A percentile compares a stretch with the other conserved stretches of the same genome.
These are phyloP conservation scores for Tetrahymena elliotti DNA, from an alignment of 73 alveolate species.

Conservation along the genomic window DNA sequence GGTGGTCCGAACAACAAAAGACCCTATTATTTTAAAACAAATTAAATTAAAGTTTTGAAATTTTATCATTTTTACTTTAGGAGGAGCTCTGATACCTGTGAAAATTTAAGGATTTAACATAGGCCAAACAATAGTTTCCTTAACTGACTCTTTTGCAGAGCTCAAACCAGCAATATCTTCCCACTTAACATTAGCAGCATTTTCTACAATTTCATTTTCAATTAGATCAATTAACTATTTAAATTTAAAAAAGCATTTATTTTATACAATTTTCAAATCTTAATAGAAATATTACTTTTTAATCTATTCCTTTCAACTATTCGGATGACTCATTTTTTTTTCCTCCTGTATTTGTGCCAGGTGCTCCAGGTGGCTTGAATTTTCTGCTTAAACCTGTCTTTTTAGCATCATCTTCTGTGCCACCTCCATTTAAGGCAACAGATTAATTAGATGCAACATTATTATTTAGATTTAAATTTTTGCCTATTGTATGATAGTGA, in stretches of 20 bases:
- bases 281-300: background rate
- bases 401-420: background rate
- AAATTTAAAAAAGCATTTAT: background rate
- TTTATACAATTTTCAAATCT: background rate
- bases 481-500: background rate
- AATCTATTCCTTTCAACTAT: background rate
- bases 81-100: slow-evolving; percentile 36
- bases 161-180: slow-evolving; percentile 37
- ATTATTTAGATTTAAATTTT: background rate
- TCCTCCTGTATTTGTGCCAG: background rate
- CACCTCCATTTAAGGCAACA: background rate
- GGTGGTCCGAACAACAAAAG: slow-evolving; percentile 87
- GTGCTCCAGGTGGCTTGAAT: background rate
- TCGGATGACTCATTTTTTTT: background rate
- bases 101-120: slow-evolving; percentile 22
- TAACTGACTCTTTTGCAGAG: slow-evolving; percentile 17
- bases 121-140: slow-evolving; percentile 37
- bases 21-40: background rate
- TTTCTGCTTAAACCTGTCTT: background rate
- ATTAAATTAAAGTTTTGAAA: background rate
- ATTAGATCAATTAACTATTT: background rate
- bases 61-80: background rate
- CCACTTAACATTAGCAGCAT: slow-evolving; percentile 11
- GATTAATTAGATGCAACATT: background rate
- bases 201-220: background rate